These are phyloP conservation scores for Ambrosia trifida DNA, from an alignment of 129 eudicot species.

Conservation along the genomic window DNA sequence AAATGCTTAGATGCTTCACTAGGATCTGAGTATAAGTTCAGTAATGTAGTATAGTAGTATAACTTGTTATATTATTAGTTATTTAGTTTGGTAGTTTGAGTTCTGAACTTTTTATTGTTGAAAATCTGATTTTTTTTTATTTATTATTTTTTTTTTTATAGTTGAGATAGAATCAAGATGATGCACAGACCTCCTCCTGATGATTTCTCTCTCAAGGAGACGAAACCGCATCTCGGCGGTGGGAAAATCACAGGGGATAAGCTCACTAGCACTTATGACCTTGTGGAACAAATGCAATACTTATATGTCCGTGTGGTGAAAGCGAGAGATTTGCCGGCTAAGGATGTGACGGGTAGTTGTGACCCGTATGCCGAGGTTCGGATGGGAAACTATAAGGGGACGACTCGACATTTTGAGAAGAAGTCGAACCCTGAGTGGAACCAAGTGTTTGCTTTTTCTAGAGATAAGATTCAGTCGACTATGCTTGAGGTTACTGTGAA, in stretches of 20 bases:
- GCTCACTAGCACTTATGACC: slow-evolving; percentile 66
- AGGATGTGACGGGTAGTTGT: slow-evolving; percentile 57
- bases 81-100: not conserved
- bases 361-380: slow-evolving; percentile 61
- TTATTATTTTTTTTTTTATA: not conserved
- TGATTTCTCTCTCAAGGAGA: slow-evolving; percentile 72
- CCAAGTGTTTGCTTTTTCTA: slow-evolving; percentile 65
- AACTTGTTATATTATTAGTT: slow-evolving; percentile 2
- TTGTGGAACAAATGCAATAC: slow-evolving; percentile 68
- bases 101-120: not conserved
- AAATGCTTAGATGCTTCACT: not conserved
- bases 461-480: slow-evolving; percentile 53
- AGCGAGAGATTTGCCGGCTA: slow-evolving; percentile 55
- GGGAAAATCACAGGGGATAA: slow-evolving; percentile 57
- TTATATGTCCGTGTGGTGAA: slow-evolving; percentile 66
- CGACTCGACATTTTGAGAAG: slow-evolving; percentile 60
- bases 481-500: slow-evolving; percentile 49
- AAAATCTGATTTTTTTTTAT: not conserved
- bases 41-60: not conserved
- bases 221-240: slow-evolving; percentile 74
- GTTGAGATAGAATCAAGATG: slow-evolving; percentile 24
- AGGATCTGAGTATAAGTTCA: slow-evolving; percentile 28
- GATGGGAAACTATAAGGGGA: slow-evolving; percentile 62
- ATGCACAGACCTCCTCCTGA: slow-evolving; percentile 72
- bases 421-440: slow-evolving; percentile 61